These are phyloP conservation scores for Diaporthe sp. DNA, from an alignment of 2,329 filamentous ascomycete genomes.

Conservation along the genomic window DNA sequence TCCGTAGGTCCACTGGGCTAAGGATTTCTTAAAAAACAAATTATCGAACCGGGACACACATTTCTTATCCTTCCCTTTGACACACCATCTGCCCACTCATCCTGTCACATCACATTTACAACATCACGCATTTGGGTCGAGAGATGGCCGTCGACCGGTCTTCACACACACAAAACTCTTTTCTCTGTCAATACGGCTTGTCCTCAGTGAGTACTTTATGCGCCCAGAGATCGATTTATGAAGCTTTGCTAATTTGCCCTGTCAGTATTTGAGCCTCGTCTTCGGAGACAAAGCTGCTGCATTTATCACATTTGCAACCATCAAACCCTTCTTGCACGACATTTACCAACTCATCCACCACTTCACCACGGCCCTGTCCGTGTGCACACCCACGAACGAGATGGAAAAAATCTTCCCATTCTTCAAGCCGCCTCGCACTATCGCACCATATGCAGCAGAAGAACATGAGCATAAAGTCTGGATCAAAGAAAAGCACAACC, in stretches of 20 bases:
- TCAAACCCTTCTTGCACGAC: background rate
- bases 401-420: background rate
- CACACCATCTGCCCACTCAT: background rate
- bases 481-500: too few species aligned
- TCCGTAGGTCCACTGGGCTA: rapidly evolving
- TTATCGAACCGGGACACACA: background rate
- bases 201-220: background rate
- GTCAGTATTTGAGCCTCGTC: background rate
- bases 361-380: background rate
- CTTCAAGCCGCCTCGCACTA: background rate
- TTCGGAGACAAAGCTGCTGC: background rate
- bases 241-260: background rate
- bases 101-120: background rate
- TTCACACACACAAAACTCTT: background rate
- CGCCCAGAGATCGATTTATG: background rate
- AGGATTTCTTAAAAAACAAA: background rate
- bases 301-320: background rate
- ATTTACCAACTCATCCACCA: background rate
- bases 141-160: background rate
- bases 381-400: background rate
- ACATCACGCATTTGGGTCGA: background rate
- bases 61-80: background rate
- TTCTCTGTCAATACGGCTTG: background rate
- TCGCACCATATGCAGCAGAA: too few species aligned
- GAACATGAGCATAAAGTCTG: too few species aligned